A percentile compares a stretch with the other conserved stretches of the same genome.
Conservation (phyloP, 78 protist species). For the Dictyostelium purpureum region DNA sequence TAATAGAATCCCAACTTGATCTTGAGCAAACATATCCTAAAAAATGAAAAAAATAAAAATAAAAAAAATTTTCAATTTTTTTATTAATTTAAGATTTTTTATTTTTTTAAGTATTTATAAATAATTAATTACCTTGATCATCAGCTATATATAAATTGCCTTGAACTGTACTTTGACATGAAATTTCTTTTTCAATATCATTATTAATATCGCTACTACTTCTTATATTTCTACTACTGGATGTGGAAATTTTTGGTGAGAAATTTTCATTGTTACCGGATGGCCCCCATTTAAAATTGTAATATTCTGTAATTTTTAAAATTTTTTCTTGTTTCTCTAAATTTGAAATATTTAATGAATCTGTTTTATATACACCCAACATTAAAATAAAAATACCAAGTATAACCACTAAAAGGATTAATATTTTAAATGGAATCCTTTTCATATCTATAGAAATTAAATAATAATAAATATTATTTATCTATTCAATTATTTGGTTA, state of each 20-base stretch:
- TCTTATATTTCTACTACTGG: neutral
- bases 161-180: conserved; percentile 62
- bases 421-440: conserved; percentile 11
- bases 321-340: neutral
- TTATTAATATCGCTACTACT: neutral
- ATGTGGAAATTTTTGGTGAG: neutral
- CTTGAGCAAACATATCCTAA: conserved; percentile 17
- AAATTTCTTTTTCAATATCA: neutral
- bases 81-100: neutral
- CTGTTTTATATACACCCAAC: neutral
- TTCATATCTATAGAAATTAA: too few relatives aligned
- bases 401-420: neutral
- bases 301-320: neutral
- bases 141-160: conserved; percentile 30
- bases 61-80: too few relatives aligned
- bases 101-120: neutral
- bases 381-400: neutral
- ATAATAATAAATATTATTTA: too few relatives aligned
- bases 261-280: neutral
- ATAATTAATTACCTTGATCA: conserved; percentile 51
- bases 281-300: neutral
- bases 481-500: too few relatives aligned
- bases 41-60: neutral
- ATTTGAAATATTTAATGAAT: neutral
- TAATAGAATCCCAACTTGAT: neutral